Percentiles rank a stretch among this genome's conserved stretches.
Conservation (phyloP, 2,329 filamentous ascomycete genomes). For the Cadophora gregata region DNA sequence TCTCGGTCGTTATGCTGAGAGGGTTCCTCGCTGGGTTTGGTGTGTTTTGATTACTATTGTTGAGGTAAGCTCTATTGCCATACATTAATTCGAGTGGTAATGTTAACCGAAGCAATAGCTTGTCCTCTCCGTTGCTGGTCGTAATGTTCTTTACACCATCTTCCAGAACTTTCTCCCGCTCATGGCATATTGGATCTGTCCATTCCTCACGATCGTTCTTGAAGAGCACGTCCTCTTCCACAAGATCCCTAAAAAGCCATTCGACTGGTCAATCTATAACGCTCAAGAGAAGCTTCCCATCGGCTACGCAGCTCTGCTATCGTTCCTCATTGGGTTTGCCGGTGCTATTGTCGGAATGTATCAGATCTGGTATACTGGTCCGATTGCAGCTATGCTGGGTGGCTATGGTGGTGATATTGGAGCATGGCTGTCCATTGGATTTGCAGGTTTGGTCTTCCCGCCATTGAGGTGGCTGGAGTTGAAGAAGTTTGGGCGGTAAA, state of each 20-base stretch:
- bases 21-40: slow-evolving; percentile 63
- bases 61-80: slow-evolving; percentile 23
- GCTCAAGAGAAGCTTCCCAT: slow-evolving; percentile 62
- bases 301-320: slow-evolving; percentile 63
- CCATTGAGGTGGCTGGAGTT: slow-evolving; percentile 29
- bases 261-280: slow-evolving; percentile 53
- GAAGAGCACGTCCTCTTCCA: slow-evolving; percentile 68
- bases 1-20: slow-evolving; percentile 61
- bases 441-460: slow-evolving; percentile 18
- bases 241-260: slow-evolving; percentile 57
- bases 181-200: slow-evolving; percentile 73
- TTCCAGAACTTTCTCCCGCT: slow-evolving; percentile 72
- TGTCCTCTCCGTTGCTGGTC: slow-evolving; percentile 51
- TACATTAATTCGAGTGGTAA: background rate
- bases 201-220: slow-evolving; percentile 66
- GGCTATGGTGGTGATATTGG: slow-evolving; percentile 34
- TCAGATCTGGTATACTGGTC: slow-evolving; percentile 71
- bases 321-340: slow-evolving; percentile 69
- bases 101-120: background rate
- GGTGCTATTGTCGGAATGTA: slow-evolving; percentile 70
- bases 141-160: slow-evolving; percentile 63
- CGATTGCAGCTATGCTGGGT: slow-evolving; percentile 40
- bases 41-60: slow-evolving; percentile 29
- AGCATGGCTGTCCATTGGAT: slow-evolving; percentile 17
- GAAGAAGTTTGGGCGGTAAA: slow-evolving; percentile 23